Evolutionary conservation across 1,284 basidiomycete species (phyloP).

Genomic region (Ceratobasidium sp.): DNA sequence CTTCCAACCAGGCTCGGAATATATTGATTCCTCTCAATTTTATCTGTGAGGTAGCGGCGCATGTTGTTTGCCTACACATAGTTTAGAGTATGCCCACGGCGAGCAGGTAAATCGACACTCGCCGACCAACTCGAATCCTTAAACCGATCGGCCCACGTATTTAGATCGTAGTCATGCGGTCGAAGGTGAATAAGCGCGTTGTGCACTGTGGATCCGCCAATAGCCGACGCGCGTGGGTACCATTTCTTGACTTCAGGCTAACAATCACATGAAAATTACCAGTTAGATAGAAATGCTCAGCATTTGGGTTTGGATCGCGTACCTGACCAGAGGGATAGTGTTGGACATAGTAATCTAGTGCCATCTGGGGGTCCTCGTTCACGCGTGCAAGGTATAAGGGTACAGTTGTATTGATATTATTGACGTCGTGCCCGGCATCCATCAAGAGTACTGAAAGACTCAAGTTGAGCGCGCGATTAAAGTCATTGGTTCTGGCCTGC

Average conservation of each 20-base stretch:
- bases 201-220: conserved; percentile 41
- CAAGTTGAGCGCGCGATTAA: not conserved
- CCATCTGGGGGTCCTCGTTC: conserved; percentile 36
- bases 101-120: not conserved
- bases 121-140: conserved; percentile 42
- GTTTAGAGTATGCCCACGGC: not conserved
- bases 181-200: conserved; percentile 42
- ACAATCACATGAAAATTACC: not conserved
- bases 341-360: conserved; percentile 41
- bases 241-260: conserved; percentile 40
- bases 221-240: conserved; percentile 34
- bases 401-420: conserved; percentile 33
- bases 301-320: not conserved
- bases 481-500: not conserved
- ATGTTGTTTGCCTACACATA: conserved; percentile 29
- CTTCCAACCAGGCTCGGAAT: conserved; percentile 21
- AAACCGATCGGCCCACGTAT: conserved; percentile 26
- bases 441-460: conserved; percentile 24
- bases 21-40: conserved; percentile 37
- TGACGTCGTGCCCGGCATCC: conserved; percentile 38
- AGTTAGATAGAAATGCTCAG: not conserved
- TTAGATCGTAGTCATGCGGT: conserved; percentile 35
- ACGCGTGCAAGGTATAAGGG: conserved; percentile 38
- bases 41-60: conserved; percentile 22
- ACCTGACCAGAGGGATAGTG: conserved; percentile 42